A percentile compares a stretch with the other conserved stretches of the same genome.
phyloP scores from a whole-genome alignment of 192 early-diverging fungal species.

The Umbelopsis isabellina region DNA sequence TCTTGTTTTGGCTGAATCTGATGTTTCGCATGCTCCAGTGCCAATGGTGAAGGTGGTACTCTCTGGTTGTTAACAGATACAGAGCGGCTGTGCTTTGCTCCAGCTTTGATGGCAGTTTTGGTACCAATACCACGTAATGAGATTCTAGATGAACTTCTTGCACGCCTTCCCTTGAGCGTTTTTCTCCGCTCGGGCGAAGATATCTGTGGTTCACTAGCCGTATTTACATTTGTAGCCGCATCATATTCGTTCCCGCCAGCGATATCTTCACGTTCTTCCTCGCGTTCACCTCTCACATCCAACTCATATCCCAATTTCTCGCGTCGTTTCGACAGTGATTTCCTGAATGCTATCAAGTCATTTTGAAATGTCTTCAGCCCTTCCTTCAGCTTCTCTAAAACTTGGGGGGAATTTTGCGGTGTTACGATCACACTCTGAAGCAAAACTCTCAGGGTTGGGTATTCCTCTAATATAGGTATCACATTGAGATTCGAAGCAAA shows the following conservation, averaged over 20 bases:
- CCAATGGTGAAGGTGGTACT: not conserved
- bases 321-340: slow-evolving; percentile 41
- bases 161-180: not conserved
- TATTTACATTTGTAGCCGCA: slow-evolving; percentile 2
- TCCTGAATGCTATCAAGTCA: slow-evolving; percentile 47
- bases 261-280: slow-evolving; percentile 13
- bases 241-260: slow-evolving; percentile 1
- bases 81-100: slow-evolving; percentile 3
- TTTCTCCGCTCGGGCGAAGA: not conserved
- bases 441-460: slow-evolving; percentile 61
- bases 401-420: slow-evolving; percentile 32
- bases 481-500: slow-evolving; percentile 62
- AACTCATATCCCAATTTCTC: slow-evolving; percentile 49
- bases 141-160: not conserved
- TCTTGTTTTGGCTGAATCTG: slow-evolving; percentile 14
- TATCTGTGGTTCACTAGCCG: slow-evolving; percentile 1
- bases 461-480: slow-evolving; percentile 57
- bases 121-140: not conserved
- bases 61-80: not conserved
- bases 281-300: slow-evolving; percentile 37
- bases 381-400: slow-evolving; percentile 43
- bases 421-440: slow-evolving; percentile 53
- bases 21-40: not conserved
- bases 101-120: not conserved
- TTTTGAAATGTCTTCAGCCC: slow-evolving; percentile 48